Base-by-base conservation (phyloP, 179 eudicot genomes). In the Drosera spatulata region DNA sequence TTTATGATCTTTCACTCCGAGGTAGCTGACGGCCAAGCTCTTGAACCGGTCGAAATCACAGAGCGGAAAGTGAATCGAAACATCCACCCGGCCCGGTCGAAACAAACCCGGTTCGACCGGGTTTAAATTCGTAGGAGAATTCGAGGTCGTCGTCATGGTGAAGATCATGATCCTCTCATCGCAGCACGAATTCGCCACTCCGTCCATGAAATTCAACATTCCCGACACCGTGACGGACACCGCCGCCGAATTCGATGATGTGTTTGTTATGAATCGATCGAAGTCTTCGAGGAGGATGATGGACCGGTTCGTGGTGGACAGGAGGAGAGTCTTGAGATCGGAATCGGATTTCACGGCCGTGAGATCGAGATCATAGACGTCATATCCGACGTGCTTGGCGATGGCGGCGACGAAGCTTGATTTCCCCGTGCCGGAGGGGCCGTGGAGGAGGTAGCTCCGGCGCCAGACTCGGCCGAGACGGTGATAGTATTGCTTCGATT, bases 401-500 rank as follows among this genome's bases (percentile, higher is more conserved):
- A 88, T 84, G 4, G 85, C 93, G 37, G 98, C 84, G 22, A 84
- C 80, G 65, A 91, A 91, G 55, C 89, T 91, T 3, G 96, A 85
- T 64, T 91, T 91, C 1, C 98, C 98, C 4, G 98, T 91, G 0
- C 96, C 96, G 2, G 95, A 81, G 0, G 95, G 81, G 0, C 98
- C 98, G 75, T 85, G 84, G 1, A 91, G 56, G 2, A 91, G 68
- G 56, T 88, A 91, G 53, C 95, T 91, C 63, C 96, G 65, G 53
- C 87, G 77, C 98, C 98, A 91, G 2, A 82, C 87, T 8, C 96
- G 85, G n/a, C 98, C 98, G n/a, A 86, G 54, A 0, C 96, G 89
- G 61, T 81, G 76, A 59, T 91, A 91, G 54, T 86, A 86, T 58
- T 76, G 83, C 45, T 74, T 82, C 22, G 96, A 79, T 59, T 88